Conservation (phyloP, 2,329 filamentous ascomycete species). For the Xylariaceae sp. region DNA sequence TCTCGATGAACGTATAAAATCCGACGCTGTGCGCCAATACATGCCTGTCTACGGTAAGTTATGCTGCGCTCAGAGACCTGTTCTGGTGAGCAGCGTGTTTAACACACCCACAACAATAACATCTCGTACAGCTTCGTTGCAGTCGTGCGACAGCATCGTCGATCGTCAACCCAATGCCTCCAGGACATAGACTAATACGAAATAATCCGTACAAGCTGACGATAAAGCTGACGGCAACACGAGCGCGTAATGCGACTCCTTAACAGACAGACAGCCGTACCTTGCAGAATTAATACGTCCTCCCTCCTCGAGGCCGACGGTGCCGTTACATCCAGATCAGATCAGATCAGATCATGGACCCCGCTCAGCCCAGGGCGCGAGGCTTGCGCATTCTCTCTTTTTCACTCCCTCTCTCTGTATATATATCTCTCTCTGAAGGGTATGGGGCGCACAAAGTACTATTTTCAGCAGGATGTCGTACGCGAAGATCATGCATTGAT, state of each 20-base stretch:
- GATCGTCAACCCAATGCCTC: no score
- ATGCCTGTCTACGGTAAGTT: no score
- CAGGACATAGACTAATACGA: no score
- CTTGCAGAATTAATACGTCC: conserved; percentile 13
- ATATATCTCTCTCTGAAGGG: no score
- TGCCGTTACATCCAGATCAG: neutral
- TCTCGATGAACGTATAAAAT: neutral
- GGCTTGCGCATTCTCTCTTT: neutral
- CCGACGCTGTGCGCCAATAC: neutral
- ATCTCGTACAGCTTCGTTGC: no score
- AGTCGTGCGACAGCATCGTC: no score
- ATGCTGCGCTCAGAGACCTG: neutral
- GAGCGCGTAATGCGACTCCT: neutral
- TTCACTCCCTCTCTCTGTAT: no score
- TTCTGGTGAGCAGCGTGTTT: no score
- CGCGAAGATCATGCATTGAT: conserved; percentile 4
- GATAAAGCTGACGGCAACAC: neutral
- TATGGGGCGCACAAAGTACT: neutral
- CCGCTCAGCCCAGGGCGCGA: conserved; percentile 5
- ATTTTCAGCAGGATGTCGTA: neutral
- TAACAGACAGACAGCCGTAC: conserved; percentile 4
- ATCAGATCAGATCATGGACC: conserved; percentile 11
- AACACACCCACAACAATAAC: no score
- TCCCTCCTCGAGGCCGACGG: neutral
- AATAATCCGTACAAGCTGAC: neutral